A percentile compares a stretch with the other conserved stretches of the same genome.
These are phyloP conservation scores for Stenogyne calaminthoides DNA, from an alignment of 305 asterid species.

Conservation along the genomic window DNA sequence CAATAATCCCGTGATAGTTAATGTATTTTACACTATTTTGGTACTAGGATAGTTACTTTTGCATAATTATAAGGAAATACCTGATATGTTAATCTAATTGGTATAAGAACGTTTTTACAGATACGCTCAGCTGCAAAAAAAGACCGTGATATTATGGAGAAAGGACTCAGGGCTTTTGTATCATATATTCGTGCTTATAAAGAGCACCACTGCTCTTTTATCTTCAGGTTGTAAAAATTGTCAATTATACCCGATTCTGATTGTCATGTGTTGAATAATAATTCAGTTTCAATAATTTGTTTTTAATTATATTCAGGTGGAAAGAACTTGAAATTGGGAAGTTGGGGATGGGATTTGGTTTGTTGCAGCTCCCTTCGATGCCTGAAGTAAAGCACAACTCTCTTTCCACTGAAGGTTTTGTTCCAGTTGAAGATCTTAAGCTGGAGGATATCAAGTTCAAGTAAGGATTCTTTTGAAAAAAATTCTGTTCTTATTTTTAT, in stretches of 20 bases:
- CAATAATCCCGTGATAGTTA: background rate
- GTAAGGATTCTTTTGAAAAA: conserved; percentile 44
- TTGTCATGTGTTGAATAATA: conserved; percentile 8
- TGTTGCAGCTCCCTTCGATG: conserved; percentile 87
- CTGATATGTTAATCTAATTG: conserved; percentile 26
- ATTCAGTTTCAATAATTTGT: background rate
- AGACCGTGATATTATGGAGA: conserved; percentile 96
- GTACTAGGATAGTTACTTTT: background rate
- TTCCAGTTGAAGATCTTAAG: conserved; percentile 64
- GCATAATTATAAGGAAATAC: background rate
- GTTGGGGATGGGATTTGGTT: conserved; percentile 90
- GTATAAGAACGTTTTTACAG: conserved; percentile 40
- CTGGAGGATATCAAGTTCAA: conserved; percentile 77
- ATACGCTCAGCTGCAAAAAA: conserved; percentile 73
- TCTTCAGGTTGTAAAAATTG: conserved; percentile 61
- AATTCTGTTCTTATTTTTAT: background rate
- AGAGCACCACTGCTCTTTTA: conserved; percentile 81
- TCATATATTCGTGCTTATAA: conserved; percentile 92
- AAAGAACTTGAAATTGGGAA: conserved; percentile 96
- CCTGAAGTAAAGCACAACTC: conserved; percentile 84
- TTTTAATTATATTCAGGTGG: conserved; percentile 54
- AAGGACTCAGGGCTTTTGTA: conserved; percentile 89
- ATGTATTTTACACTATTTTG: background rate
- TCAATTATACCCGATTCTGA: conserved; percentile 16
- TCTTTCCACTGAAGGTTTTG: conserved; percentile 76